These are phyloP conservation scores for Gossypium raimondii DNA, from an alignment of 345 rosid genomes.

Conservation along the genomic window DNA sequence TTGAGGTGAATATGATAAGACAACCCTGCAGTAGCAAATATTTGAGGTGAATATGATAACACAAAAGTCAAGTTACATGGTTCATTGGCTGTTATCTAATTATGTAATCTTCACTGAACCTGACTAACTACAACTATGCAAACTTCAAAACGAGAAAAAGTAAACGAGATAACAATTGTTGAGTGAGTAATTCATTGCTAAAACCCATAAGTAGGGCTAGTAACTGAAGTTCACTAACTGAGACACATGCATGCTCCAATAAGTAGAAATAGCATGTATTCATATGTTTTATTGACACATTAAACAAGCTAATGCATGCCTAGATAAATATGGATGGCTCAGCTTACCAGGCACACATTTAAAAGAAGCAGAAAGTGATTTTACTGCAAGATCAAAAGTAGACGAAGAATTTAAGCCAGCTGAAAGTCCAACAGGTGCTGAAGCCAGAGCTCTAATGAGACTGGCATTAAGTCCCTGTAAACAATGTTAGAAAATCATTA, in stretches of 20 bases:
- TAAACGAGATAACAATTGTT: not conserved
- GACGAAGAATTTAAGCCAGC: conserved; percentile 25
- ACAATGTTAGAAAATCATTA: conserved; percentile 11
- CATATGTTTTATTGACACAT: not conserved
- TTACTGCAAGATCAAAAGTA: conserved; percentile 17
- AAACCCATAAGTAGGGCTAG: not conserved
- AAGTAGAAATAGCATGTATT: not conserved
- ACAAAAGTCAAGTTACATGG: not conserved
- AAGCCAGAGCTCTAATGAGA: conserved; percentile 34
- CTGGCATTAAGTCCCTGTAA: conserved; percentile 44
- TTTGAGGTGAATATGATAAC: not conserved
- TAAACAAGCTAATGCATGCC: not conserved
- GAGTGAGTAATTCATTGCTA: not conserved
- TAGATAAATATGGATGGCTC: conserved; percentile 14
- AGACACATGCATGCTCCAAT: not conserved
- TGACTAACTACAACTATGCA: not conserved
- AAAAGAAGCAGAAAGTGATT: conserved; percentile 27
- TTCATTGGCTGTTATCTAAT: not conserved
- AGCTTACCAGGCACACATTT: conserved; percentile 34
- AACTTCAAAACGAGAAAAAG: not conserved
- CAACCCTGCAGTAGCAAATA: no score
- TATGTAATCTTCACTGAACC: not conserved
- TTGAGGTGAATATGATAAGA: not conserved
- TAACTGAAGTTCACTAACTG: not conserved
- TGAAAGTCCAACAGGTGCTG: conserved; percentile 23